A percentile compares a stretch with the other conserved stretches of the same genome.
Evolutionary conservation across 148 eudicot genomes (phyloP).

Genomic region (Nyssa sinensis): DNA sequence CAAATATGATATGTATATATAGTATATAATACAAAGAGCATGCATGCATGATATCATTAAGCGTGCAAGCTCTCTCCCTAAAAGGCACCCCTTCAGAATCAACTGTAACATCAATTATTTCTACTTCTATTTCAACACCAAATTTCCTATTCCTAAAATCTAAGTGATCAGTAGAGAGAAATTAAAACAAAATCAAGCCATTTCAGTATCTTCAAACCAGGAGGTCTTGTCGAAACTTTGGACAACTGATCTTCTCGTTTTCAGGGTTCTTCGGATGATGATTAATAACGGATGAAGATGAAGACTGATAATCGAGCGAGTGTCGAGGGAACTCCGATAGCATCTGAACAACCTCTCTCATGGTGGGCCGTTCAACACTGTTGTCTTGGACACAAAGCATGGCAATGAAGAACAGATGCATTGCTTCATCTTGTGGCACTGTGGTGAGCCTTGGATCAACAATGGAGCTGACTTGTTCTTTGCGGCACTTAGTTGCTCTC

Average conservation of each 20-base stretch:
- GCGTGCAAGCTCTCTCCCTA: conserved; percentile 3
- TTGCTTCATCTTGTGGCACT: conserved; percentile 71
- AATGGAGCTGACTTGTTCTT: conserved; percentile 45
- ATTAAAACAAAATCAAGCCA: conserved; percentile 17
- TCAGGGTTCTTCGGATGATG: conserved; percentile 8
- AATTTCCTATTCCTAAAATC: conserved; percentile 11
- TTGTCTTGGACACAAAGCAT: conserved; percentile 87
- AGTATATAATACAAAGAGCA: conserved; percentile 6
- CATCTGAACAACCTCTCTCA: conserved; percentile 97
- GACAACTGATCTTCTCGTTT: conserved; percentile 20
- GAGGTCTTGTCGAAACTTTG: conserved; percentile 21
- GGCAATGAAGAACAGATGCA: conserved; percentile 81
- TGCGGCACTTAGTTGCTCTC: conserved; percentile 43
- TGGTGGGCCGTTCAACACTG: conserved; percentile 78
- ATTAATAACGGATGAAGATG: conserved; percentile 1
- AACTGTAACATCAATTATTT: conserved; percentile 6
- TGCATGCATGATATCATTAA: not conserved
- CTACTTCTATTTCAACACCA: conserved; percentile 19
- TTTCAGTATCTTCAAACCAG: conserved; percentile 18
- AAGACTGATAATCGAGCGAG: conserved; percentile 13
- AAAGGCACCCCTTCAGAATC: not conserved
- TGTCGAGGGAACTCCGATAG: conserved; percentile 56
- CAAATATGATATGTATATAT: not conserved
- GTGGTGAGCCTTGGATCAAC: conserved; percentile 57
- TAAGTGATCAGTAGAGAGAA: not conserved